Evolutionary conservation across 2,329 filamentous ascomycete species (phyloP).

Genomic region (Thelonectria olida): DNA sequence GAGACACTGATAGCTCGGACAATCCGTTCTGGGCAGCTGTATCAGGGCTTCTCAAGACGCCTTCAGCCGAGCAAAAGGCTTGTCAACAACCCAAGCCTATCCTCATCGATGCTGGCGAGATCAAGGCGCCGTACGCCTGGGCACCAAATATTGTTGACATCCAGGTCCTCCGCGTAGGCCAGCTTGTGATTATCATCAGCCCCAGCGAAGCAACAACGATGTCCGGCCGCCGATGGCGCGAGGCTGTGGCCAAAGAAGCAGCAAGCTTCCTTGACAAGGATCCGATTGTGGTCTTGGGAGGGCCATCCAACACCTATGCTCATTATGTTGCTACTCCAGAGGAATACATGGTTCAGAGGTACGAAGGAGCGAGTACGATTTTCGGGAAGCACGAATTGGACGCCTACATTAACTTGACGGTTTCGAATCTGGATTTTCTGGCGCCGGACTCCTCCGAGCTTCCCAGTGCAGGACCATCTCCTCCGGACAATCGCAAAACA

Average conservation of each 20-base stretch:
- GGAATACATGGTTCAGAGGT: conserved; percentile 85
- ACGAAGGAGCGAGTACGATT: conserved; percentile 93
- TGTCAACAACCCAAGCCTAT: conserved; percentile 89
- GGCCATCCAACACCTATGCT: conserved; percentile 90
- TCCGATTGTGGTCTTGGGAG: conserved; percentile 84
- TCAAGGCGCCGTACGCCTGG: conserved; percentile 84
- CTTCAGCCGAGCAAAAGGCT: conserved; percentile 72
- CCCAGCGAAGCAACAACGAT: conserved; percentile 93
- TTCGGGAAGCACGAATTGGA: conserved; percentile 84
- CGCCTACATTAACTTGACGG: conserved; percentile 87
- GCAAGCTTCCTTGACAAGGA: conserved; percentile 57
- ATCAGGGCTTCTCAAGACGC: conserved; percentile 75
- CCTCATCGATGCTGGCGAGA: conserved; percentile 86
- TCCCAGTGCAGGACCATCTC: conserved; percentile 64
- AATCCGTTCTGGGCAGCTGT: conserved; percentile 85
- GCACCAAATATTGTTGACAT: conserved; percentile 91
- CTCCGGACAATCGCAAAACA: conserved; percentile 81
- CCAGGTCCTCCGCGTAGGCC: conserved; percentile 84
- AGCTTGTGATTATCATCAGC: conserved; percentile 83
- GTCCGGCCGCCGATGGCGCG: conserved; percentile 87
- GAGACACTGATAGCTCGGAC: conserved; percentile 75
- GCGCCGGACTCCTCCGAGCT: conserved; percentile 47
- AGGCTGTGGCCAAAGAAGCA: conserved; percentile 67
- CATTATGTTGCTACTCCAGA: conserved; percentile 84
- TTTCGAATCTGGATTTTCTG: conserved; percentile 64